Conservation (phyloP, 495 filamentous ascomycete genomes). For the Xylaria cubensis region DNA sequence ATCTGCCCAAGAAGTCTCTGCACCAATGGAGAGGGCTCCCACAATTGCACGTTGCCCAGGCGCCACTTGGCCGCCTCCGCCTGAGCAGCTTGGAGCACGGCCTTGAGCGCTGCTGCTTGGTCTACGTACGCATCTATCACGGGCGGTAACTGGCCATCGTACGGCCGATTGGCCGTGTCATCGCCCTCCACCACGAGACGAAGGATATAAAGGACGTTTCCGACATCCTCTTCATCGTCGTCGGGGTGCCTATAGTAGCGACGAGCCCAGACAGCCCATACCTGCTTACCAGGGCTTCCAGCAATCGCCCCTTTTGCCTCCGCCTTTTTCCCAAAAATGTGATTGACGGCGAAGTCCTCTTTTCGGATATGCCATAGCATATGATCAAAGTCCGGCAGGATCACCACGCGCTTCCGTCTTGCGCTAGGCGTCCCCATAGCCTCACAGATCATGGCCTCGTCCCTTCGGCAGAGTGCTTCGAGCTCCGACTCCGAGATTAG, state of each 20-base stretch:
- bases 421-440: not conserved
- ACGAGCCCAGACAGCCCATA: not conserved
- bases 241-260: not conserved
- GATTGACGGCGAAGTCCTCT: not conserved
- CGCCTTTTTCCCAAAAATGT: not conserved
- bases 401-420: not conserved
- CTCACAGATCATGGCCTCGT: not conserved
- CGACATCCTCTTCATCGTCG: not conserved
- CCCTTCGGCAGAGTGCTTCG: not conserved
- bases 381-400: not conserved
- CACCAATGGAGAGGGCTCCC: not conserved
- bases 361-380: constrained; percentile 6
- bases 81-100: not conserved
- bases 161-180: not conserved
- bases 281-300: not conserved
- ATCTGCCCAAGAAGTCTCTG: not conserved
- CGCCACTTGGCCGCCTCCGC: not conserved
- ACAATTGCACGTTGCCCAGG: not conserved
- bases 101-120: not conserved
- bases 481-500: not conserved
- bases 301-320: not conserved
- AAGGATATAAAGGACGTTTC: not conserved
- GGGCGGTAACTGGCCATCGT: not conserved
- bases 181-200: not conserved
- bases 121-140: not conserved